These are phyloP conservation scores for Diplodia sapinea DNA, from an alignment of 2,329 filamentous ascomycete genomes.

Conservation along the genomic window DNA sequence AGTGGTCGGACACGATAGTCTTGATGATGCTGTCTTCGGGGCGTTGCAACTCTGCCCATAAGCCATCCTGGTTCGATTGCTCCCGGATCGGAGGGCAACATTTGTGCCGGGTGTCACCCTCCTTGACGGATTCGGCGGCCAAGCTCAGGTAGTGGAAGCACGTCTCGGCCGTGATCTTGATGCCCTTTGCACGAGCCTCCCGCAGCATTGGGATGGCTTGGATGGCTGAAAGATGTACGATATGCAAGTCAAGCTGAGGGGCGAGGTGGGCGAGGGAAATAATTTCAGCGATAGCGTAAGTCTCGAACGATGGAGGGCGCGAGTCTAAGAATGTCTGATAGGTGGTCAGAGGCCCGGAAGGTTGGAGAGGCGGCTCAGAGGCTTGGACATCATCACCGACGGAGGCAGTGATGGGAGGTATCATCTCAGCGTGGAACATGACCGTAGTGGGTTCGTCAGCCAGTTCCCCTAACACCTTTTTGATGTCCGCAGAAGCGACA, in stretches of 20 bases:
- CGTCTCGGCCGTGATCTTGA: slow-evolving; percentile 91
- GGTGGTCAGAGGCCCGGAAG: slow-evolving; percentile 72
- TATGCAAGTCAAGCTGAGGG: slow-evolving; percentile 83
- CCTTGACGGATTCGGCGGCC: slow-evolving; percentile 77
- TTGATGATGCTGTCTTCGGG: slow-evolving; percentile 75
- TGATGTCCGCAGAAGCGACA: slow-evolving; percentile 79
- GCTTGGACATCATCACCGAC: slow-evolving; percentile 77
- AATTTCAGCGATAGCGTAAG: slow-evolving; percentile 86
- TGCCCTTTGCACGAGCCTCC: slow-evolving; percentile 71
- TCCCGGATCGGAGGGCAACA: slow-evolving; percentile 92
- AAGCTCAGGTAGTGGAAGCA: slow-evolving; percentile 94
- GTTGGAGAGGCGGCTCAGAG: slow-evolving; percentile 71
- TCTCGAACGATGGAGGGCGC: slow-evolving; percentile 87
- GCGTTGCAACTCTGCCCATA: slow-evolving; percentile 79
- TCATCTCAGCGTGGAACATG: slow-evolving; percentile 99
- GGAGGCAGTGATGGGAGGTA: slow-evolving; percentile 81
- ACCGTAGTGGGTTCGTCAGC: slow-evolving; percentile 84
- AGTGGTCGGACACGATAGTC: slow-evolving; percentile 94
- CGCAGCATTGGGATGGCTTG: slow-evolving; percentile 83
- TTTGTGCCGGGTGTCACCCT: slow-evolving; percentile 91
- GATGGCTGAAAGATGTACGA: slow-evolving; percentile 90
- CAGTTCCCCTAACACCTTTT: slow-evolving; percentile 78
- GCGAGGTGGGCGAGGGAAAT: slow-evolving; percentile 79
- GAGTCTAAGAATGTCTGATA: slow-evolving; percentile 94
- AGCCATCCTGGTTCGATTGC: slow-evolving; percentile 77